Evolutionary conservation across 306 rosid species (phyloP).

Genomic region (Hippophae rhamnoides): DNA sequence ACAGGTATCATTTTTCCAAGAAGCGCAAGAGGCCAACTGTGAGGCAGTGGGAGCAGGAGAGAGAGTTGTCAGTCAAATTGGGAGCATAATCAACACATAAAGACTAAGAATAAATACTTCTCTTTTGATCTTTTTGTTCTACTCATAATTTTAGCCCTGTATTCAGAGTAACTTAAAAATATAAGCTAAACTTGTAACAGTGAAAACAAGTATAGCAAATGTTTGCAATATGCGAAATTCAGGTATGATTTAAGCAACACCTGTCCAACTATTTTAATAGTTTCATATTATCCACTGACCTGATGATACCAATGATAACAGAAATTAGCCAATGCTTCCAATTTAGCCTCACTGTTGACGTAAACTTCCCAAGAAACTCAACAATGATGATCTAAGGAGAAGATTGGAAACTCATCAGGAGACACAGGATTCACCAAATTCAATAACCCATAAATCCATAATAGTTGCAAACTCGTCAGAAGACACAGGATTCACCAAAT

Average conservation of each 20-base stretch:
- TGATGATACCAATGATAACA: slow-evolving; percentile 52
- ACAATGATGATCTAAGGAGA: slow-evolving; percentile 50
- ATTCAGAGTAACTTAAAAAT: too few species aligned
- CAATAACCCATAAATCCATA: too few species aligned
- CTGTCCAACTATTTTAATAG: neutral
- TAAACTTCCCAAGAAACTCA: slow-evolving; percentile 72
- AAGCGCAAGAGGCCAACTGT: slow-evolving; percentile 92
- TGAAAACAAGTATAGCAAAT: too few species aligned
- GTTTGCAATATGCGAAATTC: too few species aligned
- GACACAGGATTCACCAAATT: neutral
- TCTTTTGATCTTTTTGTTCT: too few species aligned
- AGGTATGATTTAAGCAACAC: too few species aligned
- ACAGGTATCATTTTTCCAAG: slow-evolving; percentile 72
- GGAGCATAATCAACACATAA: too few species aligned
- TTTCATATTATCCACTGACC: slow-evolving; percentile 31
- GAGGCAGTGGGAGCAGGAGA: slow-evolving; percentile 1
- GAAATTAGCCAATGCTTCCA: slow-evolving; percentile 77
- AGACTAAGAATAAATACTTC: too few species aligned
- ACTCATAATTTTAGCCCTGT: too few species aligned
- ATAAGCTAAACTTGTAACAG: too few species aligned
- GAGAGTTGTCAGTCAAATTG: neutral
- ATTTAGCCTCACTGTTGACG: slow-evolving; percentile 46
- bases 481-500: neutral
- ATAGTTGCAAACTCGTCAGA: neutral
- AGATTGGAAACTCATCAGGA: slow-evolving; percentile 1